Percentiles rank a stretch among this genome's conserved stretches.
These are phyloP conservation scores for Chaetomium strumarium DNA, from an alignment of 2,329 filamentous ascomycete genomes.

Conservation along the genomic window DNA sequence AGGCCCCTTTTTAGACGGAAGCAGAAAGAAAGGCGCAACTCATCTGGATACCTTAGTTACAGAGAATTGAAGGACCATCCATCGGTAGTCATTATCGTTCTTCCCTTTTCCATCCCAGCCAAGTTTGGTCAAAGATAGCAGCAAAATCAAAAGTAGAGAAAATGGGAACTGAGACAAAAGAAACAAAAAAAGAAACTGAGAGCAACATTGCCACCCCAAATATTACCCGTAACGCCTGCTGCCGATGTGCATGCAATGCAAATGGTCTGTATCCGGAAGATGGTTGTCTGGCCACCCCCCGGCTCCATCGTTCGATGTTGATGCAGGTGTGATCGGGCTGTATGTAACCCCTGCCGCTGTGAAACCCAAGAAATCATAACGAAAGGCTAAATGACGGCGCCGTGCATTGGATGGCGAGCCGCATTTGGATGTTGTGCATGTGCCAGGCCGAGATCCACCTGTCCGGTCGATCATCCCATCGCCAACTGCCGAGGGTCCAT, in stretches of 20 bases:
- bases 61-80: neutral
- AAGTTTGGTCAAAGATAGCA: neutral
- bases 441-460: neutral
- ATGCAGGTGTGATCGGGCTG: neutral
- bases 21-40: neutral
- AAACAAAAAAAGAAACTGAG: neutral
- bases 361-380: neutral
- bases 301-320: neutral
- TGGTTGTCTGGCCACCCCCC: neutral
- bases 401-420: neutral
- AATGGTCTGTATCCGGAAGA: constrained; percentile 3
- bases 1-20: neutral
- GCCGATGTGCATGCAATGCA: constrained; percentile 14
- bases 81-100: neutral
- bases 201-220: neutral
- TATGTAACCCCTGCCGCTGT: neutral
- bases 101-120: neutral
- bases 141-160: neutral
- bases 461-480: constrained; percentile 2
- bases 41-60: neutral
- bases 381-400: neutral
- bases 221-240: constrained; percentile 10
- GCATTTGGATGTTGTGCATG: neutral
- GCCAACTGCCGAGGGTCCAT: constrained; percentile 8
- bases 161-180: neutral